A percentile compares a stretch with the other conserved stretches of the same genome.
Conservation (phyloP, 345 rosid species). For the Eucalyptus cladocalyx region DNA sequence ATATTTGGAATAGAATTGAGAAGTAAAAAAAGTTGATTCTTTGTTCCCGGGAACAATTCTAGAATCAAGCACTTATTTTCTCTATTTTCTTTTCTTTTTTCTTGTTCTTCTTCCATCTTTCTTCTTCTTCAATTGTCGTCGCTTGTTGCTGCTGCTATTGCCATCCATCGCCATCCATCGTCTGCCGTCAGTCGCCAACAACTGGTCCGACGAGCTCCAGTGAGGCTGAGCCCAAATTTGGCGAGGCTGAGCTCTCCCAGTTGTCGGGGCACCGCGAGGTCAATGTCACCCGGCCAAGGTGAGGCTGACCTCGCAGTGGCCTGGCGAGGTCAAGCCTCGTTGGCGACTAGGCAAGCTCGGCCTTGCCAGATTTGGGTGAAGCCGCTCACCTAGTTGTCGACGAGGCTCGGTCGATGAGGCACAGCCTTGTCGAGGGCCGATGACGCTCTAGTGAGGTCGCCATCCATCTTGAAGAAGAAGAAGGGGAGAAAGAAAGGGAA, state of each 20-base stretch:
- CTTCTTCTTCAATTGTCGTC: fast-evolving
- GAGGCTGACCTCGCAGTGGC: fast-evolving
- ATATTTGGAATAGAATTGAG: no score
- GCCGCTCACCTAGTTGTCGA: fast-evolving
- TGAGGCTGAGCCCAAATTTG: fast-evolving
- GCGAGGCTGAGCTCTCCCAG: fast-evolving
- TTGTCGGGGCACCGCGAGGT: fast-evolving
- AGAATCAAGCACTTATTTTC: no score
- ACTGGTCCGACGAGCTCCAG: fast-evolving
- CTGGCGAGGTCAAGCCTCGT: fast-evolving
- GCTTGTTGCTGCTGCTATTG: fast-evolving
- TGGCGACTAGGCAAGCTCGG: fast-evolving
- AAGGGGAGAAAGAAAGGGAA: no score
- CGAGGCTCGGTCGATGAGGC: no score
- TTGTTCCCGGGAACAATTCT: fast-evolving
- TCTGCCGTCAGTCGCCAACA: fast-evolving
- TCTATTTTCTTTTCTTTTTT: no score
- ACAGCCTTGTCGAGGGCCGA: fast-evolving
- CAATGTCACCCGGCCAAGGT: fast-evolving
- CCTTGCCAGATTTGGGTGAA: no score
- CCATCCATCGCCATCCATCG: no score
- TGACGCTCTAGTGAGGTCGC: no score
- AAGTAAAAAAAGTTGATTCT: no score
- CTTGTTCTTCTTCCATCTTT: no score
- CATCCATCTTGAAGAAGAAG: no score